Percentiles rank a stretch among this genome's conserved stretches.
Evolutionary conservation across 176 grass and related monocot species (phyloP).

Genomic region (Zoysia pacifica): DNA sequence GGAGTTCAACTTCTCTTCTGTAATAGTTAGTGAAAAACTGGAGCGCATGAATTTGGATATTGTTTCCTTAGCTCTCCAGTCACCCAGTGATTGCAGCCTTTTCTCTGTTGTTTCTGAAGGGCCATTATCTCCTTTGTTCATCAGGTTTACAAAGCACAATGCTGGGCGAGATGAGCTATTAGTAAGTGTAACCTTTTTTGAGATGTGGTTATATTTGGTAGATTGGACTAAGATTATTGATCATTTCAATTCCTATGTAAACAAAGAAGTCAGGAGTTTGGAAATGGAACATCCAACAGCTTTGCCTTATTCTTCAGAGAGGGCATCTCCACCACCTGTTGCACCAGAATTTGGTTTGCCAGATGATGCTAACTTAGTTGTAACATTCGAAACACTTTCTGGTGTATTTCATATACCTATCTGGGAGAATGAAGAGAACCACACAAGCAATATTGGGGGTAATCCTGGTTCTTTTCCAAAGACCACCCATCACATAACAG

Average conservation of each 20-base stretch:
- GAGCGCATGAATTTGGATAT: constrained; percentile 57
- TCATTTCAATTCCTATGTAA: constrained; percentile 63
- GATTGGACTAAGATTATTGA: constrained; percentile 69
- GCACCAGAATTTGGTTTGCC: constrained; percentile 48
- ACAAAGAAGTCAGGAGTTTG: constrained; percentile 39
- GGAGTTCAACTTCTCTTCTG: constrained; percentile 68
- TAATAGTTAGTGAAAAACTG: constrained; percentile 55
- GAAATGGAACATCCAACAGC: constrained; percentile 30
- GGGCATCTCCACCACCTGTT: constrained; percentile 37
- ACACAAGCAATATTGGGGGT: constrained; percentile 34
- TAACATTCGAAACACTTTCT: constrained; percentile 77
- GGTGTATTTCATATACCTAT: constrained; percentile 74
- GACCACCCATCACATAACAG: constrained; percentile 5
- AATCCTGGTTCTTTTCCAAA: constrained; percentile 27
- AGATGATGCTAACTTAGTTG: constrained; percentile 55
- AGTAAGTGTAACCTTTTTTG: constrained; percentile 56
- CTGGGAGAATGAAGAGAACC: constrained; percentile 56
- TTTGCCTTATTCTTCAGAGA: constrained; percentile 36
- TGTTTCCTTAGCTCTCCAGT: constrained; percentile 55
- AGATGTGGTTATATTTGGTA: constrained; percentile 82
- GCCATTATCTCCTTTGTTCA: constrained; percentile 53
- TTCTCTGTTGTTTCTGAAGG: constrained; percentile 59
- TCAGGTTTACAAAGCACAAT: constrained; percentile 53
- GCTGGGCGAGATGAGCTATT: constrained; percentile 58
- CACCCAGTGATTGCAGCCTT: constrained; percentile 46